These are phyloP conservation scores for Verticillium nubilum DNA, from an alignment of 2,329 filamentous ascomycete genomes.

Conservation along the genomic window DNA sequence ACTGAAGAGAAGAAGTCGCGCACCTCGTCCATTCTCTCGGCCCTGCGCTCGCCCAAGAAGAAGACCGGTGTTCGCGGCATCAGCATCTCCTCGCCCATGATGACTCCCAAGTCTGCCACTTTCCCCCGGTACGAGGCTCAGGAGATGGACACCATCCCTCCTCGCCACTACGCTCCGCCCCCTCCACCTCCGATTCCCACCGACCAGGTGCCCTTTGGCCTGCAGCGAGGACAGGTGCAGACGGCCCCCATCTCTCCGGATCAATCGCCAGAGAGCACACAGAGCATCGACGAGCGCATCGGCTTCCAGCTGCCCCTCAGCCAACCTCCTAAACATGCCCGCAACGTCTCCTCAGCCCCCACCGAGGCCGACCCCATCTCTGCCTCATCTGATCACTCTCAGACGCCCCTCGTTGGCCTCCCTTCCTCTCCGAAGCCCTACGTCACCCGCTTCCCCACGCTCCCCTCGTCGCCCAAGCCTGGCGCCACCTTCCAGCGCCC, in stretches of 20 bases:
- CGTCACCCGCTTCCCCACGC: constrained; percentile 26
- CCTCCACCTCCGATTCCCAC: constrained; percentile 52
- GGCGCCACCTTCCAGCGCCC: constrained; percentile 44
- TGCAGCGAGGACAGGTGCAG: constrained; percentile 18
- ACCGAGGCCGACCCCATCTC: constrained; percentile 43
- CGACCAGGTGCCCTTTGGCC: constrained; percentile 33
- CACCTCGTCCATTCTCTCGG: constrained; percentile 53
- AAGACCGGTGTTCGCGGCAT: constrained; percentile 47
- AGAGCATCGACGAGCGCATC: constrained; percentile 53
- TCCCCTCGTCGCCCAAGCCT: constrained; percentile 46
- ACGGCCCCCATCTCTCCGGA: constrained; percentile 42
- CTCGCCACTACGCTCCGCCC: constrained; percentile 51
- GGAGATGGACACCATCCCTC: constrained; percentile 53
- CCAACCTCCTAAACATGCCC: constrained; percentile 9
- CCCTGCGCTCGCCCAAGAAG: constrained; percentile 53
- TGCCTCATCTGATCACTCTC: constrained; percentile 45
- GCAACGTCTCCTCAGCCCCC: constrained; percentile 30
- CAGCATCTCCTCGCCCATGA: constrained; percentile 59
- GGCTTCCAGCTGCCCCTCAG: constrained; percentile 29
- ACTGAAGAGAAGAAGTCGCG: constrained; percentile 46
- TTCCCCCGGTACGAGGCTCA: constrained; percentile 51
- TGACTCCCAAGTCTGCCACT: constrained; percentile 56
- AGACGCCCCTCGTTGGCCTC: constrained; percentile 45
- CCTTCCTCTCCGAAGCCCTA: constrained; percentile 37
- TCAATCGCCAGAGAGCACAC: constrained; percentile 39